Base-by-base conservation (phyloP, 2,329 filamentous ascomycete species). In the Leptographium radiaticola region DNA sequence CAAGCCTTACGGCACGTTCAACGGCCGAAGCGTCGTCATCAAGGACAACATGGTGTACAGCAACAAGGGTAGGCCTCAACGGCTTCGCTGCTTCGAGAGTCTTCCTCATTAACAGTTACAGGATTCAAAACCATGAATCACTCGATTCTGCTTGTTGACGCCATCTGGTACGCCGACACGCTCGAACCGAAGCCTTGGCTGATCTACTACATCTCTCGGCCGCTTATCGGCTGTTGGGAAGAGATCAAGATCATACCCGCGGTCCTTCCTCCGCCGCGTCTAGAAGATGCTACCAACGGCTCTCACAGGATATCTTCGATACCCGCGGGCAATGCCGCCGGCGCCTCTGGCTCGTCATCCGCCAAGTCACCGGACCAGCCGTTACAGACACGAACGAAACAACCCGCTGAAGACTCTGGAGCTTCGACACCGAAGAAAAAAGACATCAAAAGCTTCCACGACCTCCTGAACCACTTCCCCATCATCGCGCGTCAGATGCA, bases 401-500 rank as follows among this genome's bases (percentile, higher is more conserved):
- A 31, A 36, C 65, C 16, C 0, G 25, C 42, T 11, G 53, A 53
- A 34, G 73, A 78, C 30, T 66, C 69, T 38, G 58, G 66, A 3
- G 69, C 75, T 34, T 49, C 57, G 0, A 66, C 75, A 43, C 80
- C 81, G 7, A 77, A 78, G 57, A 96, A 95, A 71, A 96, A 95
- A 68, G 88, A 95, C 56, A 86, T 98, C 65, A 89, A 84, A 68
- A 88, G 80, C 38, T 98, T 98, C 65, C 84, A 86, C 57, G 93
- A 97, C 59, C 76, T 98, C 15, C 75, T 98, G 44, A 87, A 87
- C 60, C 83, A 89, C 61, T 98, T 97, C 60, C 93, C 93, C 1
- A 87, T 95, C 80, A 97, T 98, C 62, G 89, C 90, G 30, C 80
- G 88, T 56, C 93, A 98, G 68, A 95, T 98, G 89, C 89, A 96